A percentile compares a stretch with the other conserved stretches of the same genome.
Conservation (phyloP, 768 basidiomycete genomes). For the Pulveroboletus ravenelii region DNA sequence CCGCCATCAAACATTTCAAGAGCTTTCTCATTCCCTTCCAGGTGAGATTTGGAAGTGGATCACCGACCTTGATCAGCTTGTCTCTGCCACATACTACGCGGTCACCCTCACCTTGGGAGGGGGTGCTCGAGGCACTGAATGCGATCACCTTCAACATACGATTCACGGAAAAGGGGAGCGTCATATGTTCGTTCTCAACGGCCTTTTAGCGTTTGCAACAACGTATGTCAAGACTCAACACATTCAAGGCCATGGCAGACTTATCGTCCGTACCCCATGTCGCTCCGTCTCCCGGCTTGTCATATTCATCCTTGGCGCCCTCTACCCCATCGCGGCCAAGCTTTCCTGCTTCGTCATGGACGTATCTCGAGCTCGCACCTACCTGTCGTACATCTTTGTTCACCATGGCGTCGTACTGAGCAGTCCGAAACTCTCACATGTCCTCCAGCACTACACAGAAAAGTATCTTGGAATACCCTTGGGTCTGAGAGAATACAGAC, state of each 20-base stretch:
- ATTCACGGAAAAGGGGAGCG: not conserved
- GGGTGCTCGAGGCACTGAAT: constrained; percentile 13
- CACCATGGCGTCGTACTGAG: not conserved
- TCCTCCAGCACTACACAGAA: not conserved
- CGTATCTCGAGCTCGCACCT: not conserved
- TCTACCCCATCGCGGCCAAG: not conserved
- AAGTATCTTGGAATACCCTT: not conserved
- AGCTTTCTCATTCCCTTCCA: not conserved
- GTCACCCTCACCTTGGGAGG: constrained; percentile 16
- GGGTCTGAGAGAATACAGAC: not conserved
- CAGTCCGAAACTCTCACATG: not conserved
- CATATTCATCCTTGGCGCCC: not conserved
- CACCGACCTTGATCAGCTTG: not conserved
- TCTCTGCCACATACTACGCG: constrained; percentile 6
- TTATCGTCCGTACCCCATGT: constrained; percentile 6
- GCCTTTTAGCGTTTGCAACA: constrained; percentile 5
- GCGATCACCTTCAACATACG: constrained; percentile 8
- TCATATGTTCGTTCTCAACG: constrained; percentile 16
- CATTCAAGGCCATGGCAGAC: constrained; percentile 3
- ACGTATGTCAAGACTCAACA: constrained; percentile 14
- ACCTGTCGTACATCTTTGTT: not conserved
- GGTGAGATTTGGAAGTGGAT: constrained; percentile 8
- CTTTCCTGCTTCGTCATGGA: constrained; percentile 1
- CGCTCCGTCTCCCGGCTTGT: constrained; percentile 1
- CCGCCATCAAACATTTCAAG: not conserved